Conservation (phyloP, 352 stramenopile species). For the Phytopythium montanum region DNA sequence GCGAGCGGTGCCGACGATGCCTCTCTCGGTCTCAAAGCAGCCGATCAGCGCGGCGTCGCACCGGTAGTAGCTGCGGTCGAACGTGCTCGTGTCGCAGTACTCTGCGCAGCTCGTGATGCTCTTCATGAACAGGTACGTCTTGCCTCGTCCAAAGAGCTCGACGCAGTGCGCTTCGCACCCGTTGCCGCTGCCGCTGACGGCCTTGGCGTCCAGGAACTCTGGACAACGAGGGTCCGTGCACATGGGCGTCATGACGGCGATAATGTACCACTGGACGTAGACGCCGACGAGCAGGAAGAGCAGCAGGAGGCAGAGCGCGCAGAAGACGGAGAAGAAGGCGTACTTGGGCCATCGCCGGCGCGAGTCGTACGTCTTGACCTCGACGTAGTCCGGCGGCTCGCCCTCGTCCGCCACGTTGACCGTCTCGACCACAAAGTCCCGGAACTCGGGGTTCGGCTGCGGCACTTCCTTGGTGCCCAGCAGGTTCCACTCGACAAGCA, state of each 20-base stretch:
- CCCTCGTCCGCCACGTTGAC: constrained; percentile 55
- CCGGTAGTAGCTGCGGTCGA: constrained; percentile 46
- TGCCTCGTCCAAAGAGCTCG: constrained; percentile 41
- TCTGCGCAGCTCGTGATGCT: constrained; percentile 32
- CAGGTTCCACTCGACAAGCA: constrained; percentile 62
- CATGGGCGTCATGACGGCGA: constrained; percentile 64
- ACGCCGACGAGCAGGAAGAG: constrained; percentile 52
- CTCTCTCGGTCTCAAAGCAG: constrained; percentile 48
- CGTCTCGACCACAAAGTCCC: constrained; percentile 48
- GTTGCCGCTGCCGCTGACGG: constrained; percentile 14
- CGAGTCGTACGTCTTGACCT: constrained; percentile 56
- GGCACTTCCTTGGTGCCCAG: constrained; percentile 45
- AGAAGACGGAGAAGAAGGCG: constrained; percentile 45
- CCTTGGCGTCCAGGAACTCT: constrained; percentile 25
- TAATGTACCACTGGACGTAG: constrained; percentile 71
- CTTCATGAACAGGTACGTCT: constrained; percentile 48
- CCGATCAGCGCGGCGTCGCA: constrained; percentile 46
- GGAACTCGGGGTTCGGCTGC: constrained; percentile 50
- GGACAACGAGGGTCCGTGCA: constrained; percentile 55
- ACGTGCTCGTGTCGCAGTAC: constrained; percentile 39
- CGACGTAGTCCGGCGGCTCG: constrained; percentile 53
- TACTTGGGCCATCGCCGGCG: constrained; percentile 56
- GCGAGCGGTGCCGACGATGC: constrained; percentile 51
- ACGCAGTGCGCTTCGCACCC: constrained; percentile 41
- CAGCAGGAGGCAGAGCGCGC: constrained; percentile 40